Conservation (phyloP, 2,329 filamentous ascomycete species). For the Chaetomium strumarium region DNA sequence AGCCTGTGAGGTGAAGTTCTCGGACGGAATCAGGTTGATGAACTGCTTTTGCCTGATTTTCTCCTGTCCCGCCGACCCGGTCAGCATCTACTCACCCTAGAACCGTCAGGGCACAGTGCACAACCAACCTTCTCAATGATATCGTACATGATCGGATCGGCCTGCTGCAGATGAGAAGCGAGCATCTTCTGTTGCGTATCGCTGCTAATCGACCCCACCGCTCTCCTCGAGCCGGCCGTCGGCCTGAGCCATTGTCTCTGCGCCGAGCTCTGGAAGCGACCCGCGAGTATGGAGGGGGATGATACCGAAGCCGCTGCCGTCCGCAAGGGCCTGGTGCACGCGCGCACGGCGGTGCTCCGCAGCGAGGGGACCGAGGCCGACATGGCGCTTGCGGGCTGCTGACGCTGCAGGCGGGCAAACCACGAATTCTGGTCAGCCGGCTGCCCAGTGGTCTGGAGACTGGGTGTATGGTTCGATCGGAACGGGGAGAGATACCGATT, state of each 20-base stretch:
- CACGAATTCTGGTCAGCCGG: neutral
- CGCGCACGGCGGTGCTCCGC: conserved; percentile 38
- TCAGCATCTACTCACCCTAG: neutral
- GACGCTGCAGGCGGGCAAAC: neutral
- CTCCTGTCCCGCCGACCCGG: conserved; percentile 54
- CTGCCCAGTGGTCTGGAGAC: too few species aligned
- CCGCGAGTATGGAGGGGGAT: neutral
- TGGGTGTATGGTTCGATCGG: neutral
- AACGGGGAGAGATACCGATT: neutral
- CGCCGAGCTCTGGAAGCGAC: conserved; percentile 8
- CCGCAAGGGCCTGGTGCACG: conserved; percentile 39
- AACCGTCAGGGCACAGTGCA: rapidly evolving
- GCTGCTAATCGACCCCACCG: conserved; percentile 41
- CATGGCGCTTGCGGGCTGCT: conserved; percentile 33
- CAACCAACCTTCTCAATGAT: conserved; percentile 82
- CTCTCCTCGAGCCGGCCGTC: conserved; percentile 29
- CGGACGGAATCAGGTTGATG: conserved; percentile 92
- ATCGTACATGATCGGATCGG: conserved; percentile 78
- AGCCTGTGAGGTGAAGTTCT: conserved; percentile 92
- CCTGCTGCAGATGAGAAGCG: conserved; percentile 69
- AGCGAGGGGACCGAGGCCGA: conserved; percentile 41
- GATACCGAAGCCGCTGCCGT: neutral
- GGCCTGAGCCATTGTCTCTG: conserved; percentile 2
- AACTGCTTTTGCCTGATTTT: conserved; percentile 96
- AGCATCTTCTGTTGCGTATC: conserved; percentile 71